Conservation (phyloP, 73 alveolate genomes). For the Effrenium voratum region DNA sequence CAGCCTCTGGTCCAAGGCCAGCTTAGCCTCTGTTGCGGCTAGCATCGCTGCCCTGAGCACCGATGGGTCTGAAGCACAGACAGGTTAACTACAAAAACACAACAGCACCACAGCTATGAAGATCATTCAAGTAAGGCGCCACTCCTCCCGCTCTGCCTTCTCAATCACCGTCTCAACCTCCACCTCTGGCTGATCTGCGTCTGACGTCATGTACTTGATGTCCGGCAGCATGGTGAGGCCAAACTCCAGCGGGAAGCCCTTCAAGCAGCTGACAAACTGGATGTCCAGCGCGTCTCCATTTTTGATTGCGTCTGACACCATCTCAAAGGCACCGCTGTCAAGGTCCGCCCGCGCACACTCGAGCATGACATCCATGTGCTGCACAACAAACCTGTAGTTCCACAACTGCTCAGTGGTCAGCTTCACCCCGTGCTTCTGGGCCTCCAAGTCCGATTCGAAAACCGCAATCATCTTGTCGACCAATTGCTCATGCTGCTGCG, state of each 20-base stretch:
- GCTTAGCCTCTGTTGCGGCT: not conserved
- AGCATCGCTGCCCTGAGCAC: not conserved
- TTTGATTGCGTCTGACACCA: not conserved
- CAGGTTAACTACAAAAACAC: not conserved
- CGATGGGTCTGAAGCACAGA: not conserved
- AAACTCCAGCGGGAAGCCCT: not conserved
- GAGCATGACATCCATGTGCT: not conserved
- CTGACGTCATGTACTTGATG: not conserved
- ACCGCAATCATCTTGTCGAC: not conserved
- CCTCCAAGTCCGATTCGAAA: not conserved
- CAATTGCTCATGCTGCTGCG: not conserved
- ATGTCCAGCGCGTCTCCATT: not conserved
- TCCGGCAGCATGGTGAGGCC: conserved; percentile 37
- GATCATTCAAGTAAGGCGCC: not conserved
- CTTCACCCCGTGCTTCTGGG: not conserved
- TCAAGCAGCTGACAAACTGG: not conserved
- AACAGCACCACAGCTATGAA: not conserved
- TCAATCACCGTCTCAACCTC: not conserved
- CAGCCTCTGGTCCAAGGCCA: not conserved
- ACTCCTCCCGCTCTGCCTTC: not conserved
- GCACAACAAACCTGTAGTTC: conserved; percentile 6
- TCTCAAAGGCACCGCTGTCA: not conserved
- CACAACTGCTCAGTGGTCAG: conserved; percentile 17
- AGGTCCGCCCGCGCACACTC: conserved; percentile 15
- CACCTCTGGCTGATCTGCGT: not conserved